These are phyloP conservation scores for Acorus gramineus DNA, from an alignment of 106 monocot genomes.

Conservation along the genomic window DNA sequence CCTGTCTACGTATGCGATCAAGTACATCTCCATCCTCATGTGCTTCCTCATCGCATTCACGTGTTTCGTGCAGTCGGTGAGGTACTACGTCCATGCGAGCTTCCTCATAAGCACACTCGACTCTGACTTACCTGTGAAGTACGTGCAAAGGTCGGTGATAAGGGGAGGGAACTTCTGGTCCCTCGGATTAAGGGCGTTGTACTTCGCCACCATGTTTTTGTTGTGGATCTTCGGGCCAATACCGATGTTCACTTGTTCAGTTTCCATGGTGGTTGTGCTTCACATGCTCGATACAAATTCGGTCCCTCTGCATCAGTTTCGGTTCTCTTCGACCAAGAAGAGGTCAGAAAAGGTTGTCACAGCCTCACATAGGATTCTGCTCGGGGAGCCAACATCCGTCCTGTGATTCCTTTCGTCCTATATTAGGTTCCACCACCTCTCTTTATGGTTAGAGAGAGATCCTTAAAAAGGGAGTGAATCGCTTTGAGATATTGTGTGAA, in stretches of 20 bases:
- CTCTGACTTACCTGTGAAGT: constrained; percentile 55
- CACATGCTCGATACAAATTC: constrained; percentile 50
- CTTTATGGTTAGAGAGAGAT: too few species aligned
- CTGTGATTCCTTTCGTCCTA: too few species aligned
- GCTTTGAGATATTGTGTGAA: too few species aligned
- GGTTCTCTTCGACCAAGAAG: not conserved
- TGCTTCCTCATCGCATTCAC: constrained; percentile 68
- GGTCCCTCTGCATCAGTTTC: constrained; percentile 34
- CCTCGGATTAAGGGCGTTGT: constrained; percentile 43
- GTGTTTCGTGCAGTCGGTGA: constrained; percentile 59
- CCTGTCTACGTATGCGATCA: constrained; percentile 39
- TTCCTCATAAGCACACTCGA: constrained; percentile 54
- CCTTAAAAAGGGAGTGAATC: too few species aligned
- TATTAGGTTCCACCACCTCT: too few species aligned
- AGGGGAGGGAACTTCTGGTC: constrained; percentile 66
- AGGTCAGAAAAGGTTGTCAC: not conserved
- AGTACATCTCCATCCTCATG: constrained; percentile 56
- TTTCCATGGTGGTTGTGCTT: constrained; percentile 37
- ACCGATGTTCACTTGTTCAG: constrained; percentile 56
- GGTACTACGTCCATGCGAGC: constrained; percentile 69
- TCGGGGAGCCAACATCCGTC: too few species aligned
- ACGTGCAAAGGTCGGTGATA: constrained; percentile 47
- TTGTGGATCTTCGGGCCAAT: constrained; percentile 81
- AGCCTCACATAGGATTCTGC: too few species aligned
- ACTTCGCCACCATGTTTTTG: constrained; percentile 54